Conservation (phyloP, 345 rosid genomes). For the Pistacia atlantica region DNA sequence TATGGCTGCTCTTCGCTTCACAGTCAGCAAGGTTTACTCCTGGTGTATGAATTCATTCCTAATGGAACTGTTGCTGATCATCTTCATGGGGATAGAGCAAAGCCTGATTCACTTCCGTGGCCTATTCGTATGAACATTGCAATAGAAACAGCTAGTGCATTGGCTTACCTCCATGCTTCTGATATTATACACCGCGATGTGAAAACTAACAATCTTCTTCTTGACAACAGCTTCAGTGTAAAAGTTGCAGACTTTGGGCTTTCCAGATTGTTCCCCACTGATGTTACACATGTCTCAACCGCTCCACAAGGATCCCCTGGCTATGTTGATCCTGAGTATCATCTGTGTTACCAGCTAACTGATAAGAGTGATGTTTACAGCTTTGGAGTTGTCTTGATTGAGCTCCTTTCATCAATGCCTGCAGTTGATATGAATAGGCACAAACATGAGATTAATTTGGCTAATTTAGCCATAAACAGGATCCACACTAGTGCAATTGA, state of each 20-base stretch:
- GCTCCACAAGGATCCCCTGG: slow-evolving; percentile 82
- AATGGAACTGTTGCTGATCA: slow-evolving; percentile 75
- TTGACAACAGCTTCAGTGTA: slow-evolving; percentile 50
- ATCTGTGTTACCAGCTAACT: no score
- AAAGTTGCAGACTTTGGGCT: slow-evolving; percentile 77
- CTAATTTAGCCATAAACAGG: no score
- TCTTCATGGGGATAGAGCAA: slow-evolving; percentile 44
- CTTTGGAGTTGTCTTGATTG: no score
- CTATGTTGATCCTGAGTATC: slow-evolving; percentile 53
- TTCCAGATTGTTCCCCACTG: slow-evolving; percentile 51
- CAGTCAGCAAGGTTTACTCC: slow-evolving; percentile 53
- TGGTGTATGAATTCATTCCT: slow-evolving; percentile 63
- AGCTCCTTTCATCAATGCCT: no score
- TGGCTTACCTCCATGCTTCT: slow-evolving; percentile 67
- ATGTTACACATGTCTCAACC: slow-evolving; percentile 68
- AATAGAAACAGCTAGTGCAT: slow-evolving; percentile 61
- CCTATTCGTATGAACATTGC: slow-evolving; percentile 58
- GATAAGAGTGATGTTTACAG: no score
- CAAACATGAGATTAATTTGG: no score
- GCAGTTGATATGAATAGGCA: slow-evolving; percentile 27
- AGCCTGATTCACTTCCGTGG: slow-evolving; percentile 46
- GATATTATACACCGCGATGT: slow-evolving; percentile 67
- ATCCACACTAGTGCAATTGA: no score
- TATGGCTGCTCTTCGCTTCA: slow-evolving; percentile 63
- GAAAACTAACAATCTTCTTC: slow-evolving; percentile 68